Base-by-base conservation (phyloP, 106 monocot species). In the Vanilla planifolia region DNA sequence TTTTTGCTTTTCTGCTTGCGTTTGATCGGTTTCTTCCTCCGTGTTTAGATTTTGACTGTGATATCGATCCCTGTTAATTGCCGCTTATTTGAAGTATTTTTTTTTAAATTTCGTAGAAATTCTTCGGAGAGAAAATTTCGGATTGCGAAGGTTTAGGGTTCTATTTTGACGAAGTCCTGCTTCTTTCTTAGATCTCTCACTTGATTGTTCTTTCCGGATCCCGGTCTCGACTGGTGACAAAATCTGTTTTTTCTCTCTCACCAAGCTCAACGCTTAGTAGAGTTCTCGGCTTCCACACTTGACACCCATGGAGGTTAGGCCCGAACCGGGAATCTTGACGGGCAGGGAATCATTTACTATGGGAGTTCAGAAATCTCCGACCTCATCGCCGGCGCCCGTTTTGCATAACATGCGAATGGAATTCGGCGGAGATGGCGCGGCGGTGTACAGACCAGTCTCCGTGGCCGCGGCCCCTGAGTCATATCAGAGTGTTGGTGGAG, bases 381-480 rank as follows among this genome's bases (percentile, higher is more conserved):
- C 63, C 2, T 59, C 67, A n/a, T 51, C 67, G 37, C 77, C 65
- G 48, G 71, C 65, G 48, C 74, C 56, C 14, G 42, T 60, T 29
- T 55, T 73, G 55, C 78, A 71, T 35, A 74, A 59, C 77, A 70
- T 92, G 86, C 70, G 80, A 24, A 52, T 87, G 66, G 55, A 77
- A 51, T 86, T 72, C 74, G 17, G 66, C 22, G 23, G 80, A 6
- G 92, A 86, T 22, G 87, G 83, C 35, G 66, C 80, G 3, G 43
- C 79, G 10, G 65, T 86, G n/a, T 92, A 82, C 74, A 77, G 79
- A 48, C 91, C 79, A 2, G 43, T 83, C 11, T 45, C 55, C 11
- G 24, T 45, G 28, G 51, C 10, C 23, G 20, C 19, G 32, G 61
- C 43, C 0, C 7, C 33, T 0, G 67, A 41, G 19, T 56, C 67